Base-by-base conservation (phyloP, 495 filamentous ascomycete species). In the Arthonia radiata region DNA sequence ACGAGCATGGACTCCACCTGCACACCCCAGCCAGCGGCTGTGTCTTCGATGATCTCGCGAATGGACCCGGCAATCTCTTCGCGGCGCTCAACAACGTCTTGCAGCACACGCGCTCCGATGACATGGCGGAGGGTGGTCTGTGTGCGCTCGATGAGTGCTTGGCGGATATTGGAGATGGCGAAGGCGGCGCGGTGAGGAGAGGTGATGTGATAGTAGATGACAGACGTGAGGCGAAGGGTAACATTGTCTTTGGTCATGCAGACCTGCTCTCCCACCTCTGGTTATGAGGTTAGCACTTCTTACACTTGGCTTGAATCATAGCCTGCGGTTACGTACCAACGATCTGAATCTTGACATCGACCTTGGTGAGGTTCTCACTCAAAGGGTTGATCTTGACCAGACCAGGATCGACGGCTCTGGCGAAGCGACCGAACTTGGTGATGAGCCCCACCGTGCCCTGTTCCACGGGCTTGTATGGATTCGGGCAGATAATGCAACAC, bases 241-340 rank as follows among this genome's bases (percentile, higher is more conserved):
- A 94, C 86, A 39, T 94, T 94, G 56, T 99, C 86, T 51, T 92
- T 93, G 48, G 89, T 99, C 82, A 99, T 99, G 62, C 83, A 94
- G 39, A 82, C 65, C 53, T 99, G 86, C 46, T 78, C 64, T 4
- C 86, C 86, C 4, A 97, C 86, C 59, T 99, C 79, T 61, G 48
- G 27, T 14, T 15, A 15, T 15, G 13, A 14, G 13, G 9, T 37
- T 27, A 34, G 26, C 18, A 23, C 21, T 14, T 15, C n/a, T n/a
- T n/a, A n/a, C n/a, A n/a, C n/a, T n/a, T n/a, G n/a, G n/a, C n/a
- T n/a, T n/a, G n/a, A n/a, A n/a, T n/a, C n/a, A n/a, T n/a, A n/a
- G n/a, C n/a, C n/a, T n/a, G n/a, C n/a, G n/a, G n/a, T 7, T 7
- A 56, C 62, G 31, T 59, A 66, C 61, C 69, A 46, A 81, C 81